Base-by-base conservation (phyloP, 164 flowering plant genomes). In the Sextonia rubra region DNA sequence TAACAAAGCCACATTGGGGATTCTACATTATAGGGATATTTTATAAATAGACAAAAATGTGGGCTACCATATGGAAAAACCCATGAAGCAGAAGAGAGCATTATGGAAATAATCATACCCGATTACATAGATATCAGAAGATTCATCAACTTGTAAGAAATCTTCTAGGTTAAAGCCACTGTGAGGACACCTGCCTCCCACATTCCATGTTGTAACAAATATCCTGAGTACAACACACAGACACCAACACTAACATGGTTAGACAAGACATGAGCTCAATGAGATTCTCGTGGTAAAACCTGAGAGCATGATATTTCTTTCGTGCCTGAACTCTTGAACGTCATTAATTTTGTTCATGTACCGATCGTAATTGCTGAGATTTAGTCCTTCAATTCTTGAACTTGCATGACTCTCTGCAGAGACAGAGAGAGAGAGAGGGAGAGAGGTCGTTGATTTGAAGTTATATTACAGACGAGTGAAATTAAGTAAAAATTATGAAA, bases 141-240 rank as follows among this genome's bases (percentile, higher is more conserved):
- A 80, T 52, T 89, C 91, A 58, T 90, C 97, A 44, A 83, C 87
- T 74, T 85, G 90, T 84, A 93, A 80, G 81, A 93, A 89, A 75
- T 93, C 97, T 72, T 95, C 94, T 26, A 95, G 90, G 80, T 93
- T 86, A 60, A 95, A 84, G 66, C 79, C 81, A 68, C 72, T 76
- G 72, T 73, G 74, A 2, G 99, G 99, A 29, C 91, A 64, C 66
- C 82, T 90, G 18, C 99, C 99, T 70, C 97, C 99, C 17, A 95
- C 99, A 81, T 95, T 95, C 99, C 99, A 93, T 18, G 99, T 95
- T 17, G 82, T 89, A 12, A 88, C 97, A 77, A 89, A 95, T 44
- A 93, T 77, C 83, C 97, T 95, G 77, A 37, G 44, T 8, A 37
- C 15, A 2, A 60, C 15, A 30, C 37, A 64, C 12, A 3, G 1